Base-by-base conservation (phyloP, 768 basidiomycete species). In the Zangia roseola region DNA sequence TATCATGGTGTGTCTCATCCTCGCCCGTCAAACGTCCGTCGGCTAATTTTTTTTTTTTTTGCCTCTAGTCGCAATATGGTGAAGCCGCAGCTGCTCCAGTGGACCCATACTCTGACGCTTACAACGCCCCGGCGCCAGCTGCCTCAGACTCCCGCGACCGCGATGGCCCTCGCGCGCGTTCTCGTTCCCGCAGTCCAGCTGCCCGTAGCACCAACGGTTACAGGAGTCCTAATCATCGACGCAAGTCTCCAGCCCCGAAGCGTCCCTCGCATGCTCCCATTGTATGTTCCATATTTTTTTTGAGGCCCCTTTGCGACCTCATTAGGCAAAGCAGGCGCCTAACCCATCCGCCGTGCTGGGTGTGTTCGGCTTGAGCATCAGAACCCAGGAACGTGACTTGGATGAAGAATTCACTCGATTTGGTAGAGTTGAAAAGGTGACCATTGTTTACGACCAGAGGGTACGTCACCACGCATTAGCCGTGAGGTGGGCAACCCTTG, bases 301-400 rank as follows among this genome's bases (percentile, higher is more conserved):
- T 16, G 42, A 19, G 25, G 28, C 49, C 59, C 43, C 49, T 50
- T 46, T 41, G 53, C 35, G 57, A 44, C 47, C 72, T 78, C 54
- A 80, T 66, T 49, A 56, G 36, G 63, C 65, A 54, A 68, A 76
- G 75, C 79, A 91, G 89, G 88, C 87, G 58, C 91, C 91, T 41
- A 87, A 86, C 67, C 89, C 93, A 19, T 86, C 88, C 59, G 85
- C 79, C 52, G 93, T 95, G 26, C 78, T 99, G 53, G 95, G 95
- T 49, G 93, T 97, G n/a, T 99, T 98, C 57, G 95, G 95, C n/a
- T 73, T 98, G 35, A 94, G 92, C 59, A 95, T 99, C 48, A 83
- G 94, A 46, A 97, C 95, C 4, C 81, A 85, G 46, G 95, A 99
- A 64, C 82, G 89, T 35, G 95, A 98, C 65, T 74, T 99, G 40